Base-by-base conservation (phyloP, 192 early-diverging fungal genomes). In the Podila epigama region DNA sequence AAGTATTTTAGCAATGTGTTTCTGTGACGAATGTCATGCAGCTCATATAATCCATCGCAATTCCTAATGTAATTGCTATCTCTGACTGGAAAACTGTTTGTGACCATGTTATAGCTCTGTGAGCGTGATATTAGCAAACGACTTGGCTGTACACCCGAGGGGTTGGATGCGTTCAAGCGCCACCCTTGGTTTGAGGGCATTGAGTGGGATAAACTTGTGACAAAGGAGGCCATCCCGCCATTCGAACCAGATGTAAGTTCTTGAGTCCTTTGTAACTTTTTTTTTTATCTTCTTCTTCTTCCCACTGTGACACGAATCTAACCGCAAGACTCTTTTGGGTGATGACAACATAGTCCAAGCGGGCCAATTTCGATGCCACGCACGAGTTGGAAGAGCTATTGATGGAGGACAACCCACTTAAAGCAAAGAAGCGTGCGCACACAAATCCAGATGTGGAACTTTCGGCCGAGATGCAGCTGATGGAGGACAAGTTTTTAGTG, bases 371-470 rank as follows among this genome's bases (percentile, higher is more conserved):
- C 80, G 97, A 99, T 84, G 94, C 94, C 9, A 94, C 95, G 28
- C 91, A 97, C 70, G 97, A 99, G 51, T 79, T 99, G 25, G 96
- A 99, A 63, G 97, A 99, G 68, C 87, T 98, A 32, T 80, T 99
- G 40, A 83, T 99, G n/a, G 96, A 99, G 70, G 97, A 97, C 34
- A 95, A 97, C 56, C 97, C 96, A 1, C 86, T 99, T 20, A 91
- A 93, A 33, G 91, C 89, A 27, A 91, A 89, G 67, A 90, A 89
- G 44, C 86, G 84, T 28, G 81, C 70, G 9, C 79, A 82, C 39
- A 80, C 64, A 4, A 77, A 70, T 22, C 72, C 70, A 34, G 79
- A 83, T 16, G 81, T 79, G 12, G 82, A 84, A 51, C 68, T 84
- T 29, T 83, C 83, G 6, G 83, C 77, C 36, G 89, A 90, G 56